These are phyloP conservation scores for Cladosporium oxysporum DNA, from an alignment of 2,329 filamentous ascomycete genomes.

Conservation along the genomic window DNA sequence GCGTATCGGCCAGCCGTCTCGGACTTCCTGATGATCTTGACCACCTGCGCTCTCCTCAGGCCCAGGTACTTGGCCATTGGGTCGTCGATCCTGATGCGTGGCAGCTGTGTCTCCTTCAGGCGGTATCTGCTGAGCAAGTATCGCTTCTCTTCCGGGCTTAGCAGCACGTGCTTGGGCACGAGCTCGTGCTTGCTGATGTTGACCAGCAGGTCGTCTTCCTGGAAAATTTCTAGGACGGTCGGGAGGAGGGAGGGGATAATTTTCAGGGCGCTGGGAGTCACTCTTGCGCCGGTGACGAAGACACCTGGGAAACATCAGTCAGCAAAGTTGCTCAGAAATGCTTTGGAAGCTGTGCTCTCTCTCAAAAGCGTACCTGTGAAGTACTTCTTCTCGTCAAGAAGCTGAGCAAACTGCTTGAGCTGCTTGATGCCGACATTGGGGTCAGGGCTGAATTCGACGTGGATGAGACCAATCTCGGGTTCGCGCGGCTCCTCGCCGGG, in stretches of 20 bases:
- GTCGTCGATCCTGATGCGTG: slow-evolving; percentile 86
- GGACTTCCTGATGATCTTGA: slow-evolving; percentile 95
- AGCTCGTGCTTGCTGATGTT: slow-evolving; percentile 98
- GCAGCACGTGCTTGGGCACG: slow-evolving; percentile 87
- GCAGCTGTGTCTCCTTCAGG: slow-evolving; percentile 95
- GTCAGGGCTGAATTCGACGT: slow-evolving; percentile 87
- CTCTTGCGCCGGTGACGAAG: slow-evolving; percentile 78
- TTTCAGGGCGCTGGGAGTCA: slow-evolving; percentile 86
- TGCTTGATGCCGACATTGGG: slow-evolving; percentile 84
- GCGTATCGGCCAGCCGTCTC: slow-evolving; percentile 97
- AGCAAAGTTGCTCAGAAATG: not conserved
- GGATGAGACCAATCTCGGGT: slow-evolving; percentile 78
- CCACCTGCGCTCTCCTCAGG: slow-evolving; percentile 86
- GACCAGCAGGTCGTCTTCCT: slow-evolving; percentile 92
- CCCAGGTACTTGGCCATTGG: slow-evolving; percentile 92
- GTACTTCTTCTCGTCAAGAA: slow-evolving; percentile 77
- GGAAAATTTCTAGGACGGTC: slow-evolving; percentile 88
- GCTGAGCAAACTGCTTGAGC: slow-evolving; percentile 84
- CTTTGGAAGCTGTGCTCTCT: not conserved
- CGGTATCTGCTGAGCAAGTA: slow-evolving; percentile 86
- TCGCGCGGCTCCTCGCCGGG: slow-evolving; percentile 58
- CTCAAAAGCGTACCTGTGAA: slow-evolving; percentile 58
- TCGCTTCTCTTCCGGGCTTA: slow-evolving; percentile 86
- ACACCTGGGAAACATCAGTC: slow-evolving; percentile 57
- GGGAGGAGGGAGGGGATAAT: slow-evolving; percentile 76